Conservation (phyloP, 495 filamentous ascomycete genomes). For the Lineolata rhizophorae region DNA sequence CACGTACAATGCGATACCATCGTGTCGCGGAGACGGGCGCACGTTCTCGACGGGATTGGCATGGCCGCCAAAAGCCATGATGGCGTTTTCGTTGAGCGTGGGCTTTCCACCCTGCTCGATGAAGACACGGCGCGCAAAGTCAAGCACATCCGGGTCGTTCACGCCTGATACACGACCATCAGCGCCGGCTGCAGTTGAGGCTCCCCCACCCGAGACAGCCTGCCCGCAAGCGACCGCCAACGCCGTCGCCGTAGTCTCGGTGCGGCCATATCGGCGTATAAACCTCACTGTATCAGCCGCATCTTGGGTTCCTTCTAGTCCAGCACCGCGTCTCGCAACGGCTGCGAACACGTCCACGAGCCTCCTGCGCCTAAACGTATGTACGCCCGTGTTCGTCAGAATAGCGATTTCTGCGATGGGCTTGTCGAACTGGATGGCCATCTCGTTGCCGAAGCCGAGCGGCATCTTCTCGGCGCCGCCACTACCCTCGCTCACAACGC, state of each 20-base stretch:
- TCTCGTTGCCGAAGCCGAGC: slow-evolving; percentile 78
- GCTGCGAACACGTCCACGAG: slow-evolving; percentile 86
- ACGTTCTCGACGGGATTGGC: slow-evolving; percentile 51
- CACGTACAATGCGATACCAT: slow-evolving; percentile 72
- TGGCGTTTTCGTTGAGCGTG: slow-evolving; percentile 45
- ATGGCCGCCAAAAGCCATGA: slow-evolving; percentile 30
- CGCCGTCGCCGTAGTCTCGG: slow-evolving; percentile 71
- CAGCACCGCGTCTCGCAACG: slow-evolving; percentile 40
- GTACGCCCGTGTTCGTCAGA: slow-evolving; percentile 72
- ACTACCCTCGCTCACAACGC: slow-evolving; percentile 47
- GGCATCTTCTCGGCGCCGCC: slow-evolving; percentile 45
- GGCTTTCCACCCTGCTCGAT: slow-evolving; percentile 79
- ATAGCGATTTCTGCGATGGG: slow-evolving; percentile 65
- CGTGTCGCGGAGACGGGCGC: slow-evolving; percentile 67
- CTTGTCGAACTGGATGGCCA: slow-evolving; percentile 82
- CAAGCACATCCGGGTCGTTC: slow-evolving; percentile 62
- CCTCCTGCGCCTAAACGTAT: slow-evolving; percentile 59
- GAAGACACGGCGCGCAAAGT: slow-evolving; percentile 65
- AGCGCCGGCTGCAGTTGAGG: too few relatives aligned
- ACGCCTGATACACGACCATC: slow-evolving; percentile 45
- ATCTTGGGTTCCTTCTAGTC: slow-evolving; percentile 55
- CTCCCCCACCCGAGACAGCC: slow-evolving; percentile 30
- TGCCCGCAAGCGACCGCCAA: slow-evolving; percentile 93
- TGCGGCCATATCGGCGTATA: slow-evolving; percentile 58
- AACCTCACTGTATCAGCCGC: slow-evolving; percentile 46